Base-by-base conservation (phyloP, 148 eudicot genomes). In the Beta vulgaris region DNA sequence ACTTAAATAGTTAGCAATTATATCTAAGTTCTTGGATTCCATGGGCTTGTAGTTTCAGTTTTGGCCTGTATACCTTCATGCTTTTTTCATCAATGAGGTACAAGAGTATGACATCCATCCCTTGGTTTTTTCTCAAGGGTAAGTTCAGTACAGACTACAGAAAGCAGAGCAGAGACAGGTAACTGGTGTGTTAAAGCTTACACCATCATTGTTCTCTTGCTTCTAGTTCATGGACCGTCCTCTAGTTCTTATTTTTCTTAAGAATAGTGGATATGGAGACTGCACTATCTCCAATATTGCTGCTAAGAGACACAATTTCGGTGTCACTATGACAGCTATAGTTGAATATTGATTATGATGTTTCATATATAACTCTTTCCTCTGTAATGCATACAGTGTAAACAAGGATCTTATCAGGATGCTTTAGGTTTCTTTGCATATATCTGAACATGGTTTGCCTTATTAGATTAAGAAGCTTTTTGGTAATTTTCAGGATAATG, bases 401-500 rank as follows among this genome's bases (percentile, higher is more conserved):
- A 15, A 31, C 14, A 23, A 16, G 23, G 57, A n/a, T n/a, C 25
- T 19, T 14, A 60, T 60, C 15, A 31, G 10, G 0, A 16, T 60
- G 65, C 65, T 60, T 60, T 11, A 31, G 34, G 7, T 29, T 37
- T 32, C 9, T 11, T n/a, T 42, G 21, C 71, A 2, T 15, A 23
- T 19, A 63, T 26, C n/a, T 35, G 2, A 12, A 40, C 8, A 42
- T 42, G 10, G 46, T 40, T 29, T 36, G 54, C 44, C 32, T 59
- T 12, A 44, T 73, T 60, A 34, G 71, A 23, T 66, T 49, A 35
- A 35, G 42, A 34, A 40, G 1, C 40, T 60, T 29, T 64, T 18
- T 75, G 23, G 0, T 11, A 28, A 65, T 54, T 78, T 54, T 69
- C 82, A 92, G 93, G 89, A 92, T 92, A 78, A 87, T 90, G 91